A percentile compares a stretch with the other conserved stretches of the same genome.
Evolutionary conservation across 805 yeast species (phyloP).

Genomic region (Maudiozyma barnettii): DNA sequence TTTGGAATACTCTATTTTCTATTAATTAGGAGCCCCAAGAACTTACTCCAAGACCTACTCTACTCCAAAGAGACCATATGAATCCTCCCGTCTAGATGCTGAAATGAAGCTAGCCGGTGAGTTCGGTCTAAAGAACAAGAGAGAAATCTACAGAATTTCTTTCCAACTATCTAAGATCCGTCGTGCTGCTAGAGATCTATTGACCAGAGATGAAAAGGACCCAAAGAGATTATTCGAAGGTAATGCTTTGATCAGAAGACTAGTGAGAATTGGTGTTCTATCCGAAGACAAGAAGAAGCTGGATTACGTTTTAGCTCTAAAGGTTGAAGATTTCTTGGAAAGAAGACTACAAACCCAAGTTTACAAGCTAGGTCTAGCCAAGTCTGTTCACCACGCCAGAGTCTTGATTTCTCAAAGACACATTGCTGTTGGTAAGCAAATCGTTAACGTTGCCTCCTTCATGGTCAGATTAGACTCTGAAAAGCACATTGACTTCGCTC

Average conservation of each 20-base stretch:
- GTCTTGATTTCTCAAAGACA: conserved; percentile 97
- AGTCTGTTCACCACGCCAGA: conserved; percentile 99
- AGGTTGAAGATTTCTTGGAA: conserved; percentile 98
- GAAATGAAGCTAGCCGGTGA: conserved; percentile 99
- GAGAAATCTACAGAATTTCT: conserved; percentile 99
- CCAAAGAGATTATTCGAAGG: conserved; percentile 99
- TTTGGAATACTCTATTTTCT: background rate
- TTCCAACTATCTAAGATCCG: conserved; percentile 98
- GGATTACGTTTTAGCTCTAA: conserved; percentile 98
- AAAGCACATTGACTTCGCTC: conserved; percentile 99
- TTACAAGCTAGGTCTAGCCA: conserved; percentile 98
- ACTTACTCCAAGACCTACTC: conserved; percentile 99
- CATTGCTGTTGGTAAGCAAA: conserved; percentile 99
- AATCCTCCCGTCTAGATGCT: conserved; percentile 98
- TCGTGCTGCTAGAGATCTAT: conserved; percentile 99
- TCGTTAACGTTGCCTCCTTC: conserved; percentile 97
- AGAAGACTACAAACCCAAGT: conserved; percentile 99
- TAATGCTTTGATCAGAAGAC: conserved; percentile 99
- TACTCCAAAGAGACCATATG: conserved; percentile 99
- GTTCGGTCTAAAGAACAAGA: conserved; percentile 99
- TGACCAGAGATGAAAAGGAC: conserved; percentile 99
- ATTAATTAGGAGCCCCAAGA: conserved; percentile 83
- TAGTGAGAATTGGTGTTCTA: conserved; percentile 97
- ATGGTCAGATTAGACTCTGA: conserved; percentile 99
- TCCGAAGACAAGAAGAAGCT: conserved; percentile 99